phyloP scores from a whole-genome alignment of 2,329 filamentous ascomycete genomes.

The Diaporthe australafricana region DNA sequence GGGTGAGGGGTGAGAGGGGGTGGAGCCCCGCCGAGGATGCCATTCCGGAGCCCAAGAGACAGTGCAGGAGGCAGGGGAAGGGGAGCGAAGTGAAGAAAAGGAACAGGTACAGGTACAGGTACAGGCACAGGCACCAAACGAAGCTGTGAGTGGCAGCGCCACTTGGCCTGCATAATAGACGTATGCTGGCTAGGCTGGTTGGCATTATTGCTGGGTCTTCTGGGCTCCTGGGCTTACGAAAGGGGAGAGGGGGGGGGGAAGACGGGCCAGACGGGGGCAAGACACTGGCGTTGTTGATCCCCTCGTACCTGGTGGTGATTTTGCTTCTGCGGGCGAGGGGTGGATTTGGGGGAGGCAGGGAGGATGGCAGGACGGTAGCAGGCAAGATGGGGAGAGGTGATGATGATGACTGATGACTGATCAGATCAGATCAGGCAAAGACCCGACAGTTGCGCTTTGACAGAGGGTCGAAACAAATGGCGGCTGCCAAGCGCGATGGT shows the following conservation, averaged over 20 bases:
- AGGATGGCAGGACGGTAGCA: neutral
- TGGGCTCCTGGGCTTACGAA: neutral
- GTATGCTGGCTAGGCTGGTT: constrained; percentile 18
- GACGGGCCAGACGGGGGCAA: too few relatives aligned
- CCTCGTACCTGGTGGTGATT: constrained; percentile 4
- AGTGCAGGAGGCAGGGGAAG: neutral
- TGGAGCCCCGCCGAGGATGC: constrained; percentile 12
- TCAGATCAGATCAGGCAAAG: neutral
- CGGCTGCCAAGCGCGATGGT: constrained; percentile 25
- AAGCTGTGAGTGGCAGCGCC: neutral
- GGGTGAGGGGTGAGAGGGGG: neutral
- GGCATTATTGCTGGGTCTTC: constrained; percentile 18
- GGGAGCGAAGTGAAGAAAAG: neutral
- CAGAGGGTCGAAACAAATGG: constrained; percentile 29
- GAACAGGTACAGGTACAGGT: neutral
- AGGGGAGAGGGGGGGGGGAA: too few relatives aligned
- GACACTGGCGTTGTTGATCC: neutral
- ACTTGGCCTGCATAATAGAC: constrained; percentile 1
- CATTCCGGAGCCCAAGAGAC: neutral
- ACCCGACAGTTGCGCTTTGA: constrained; percentile 22
- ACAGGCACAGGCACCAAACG: neutral
- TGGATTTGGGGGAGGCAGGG: neutral
- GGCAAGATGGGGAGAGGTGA: neutral
- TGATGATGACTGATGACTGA: neutral
- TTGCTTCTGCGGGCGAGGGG: neutral